Base-by-base conservation (phyloP, 805 yeast species). In the Grigorovia jiainica region DNA sequence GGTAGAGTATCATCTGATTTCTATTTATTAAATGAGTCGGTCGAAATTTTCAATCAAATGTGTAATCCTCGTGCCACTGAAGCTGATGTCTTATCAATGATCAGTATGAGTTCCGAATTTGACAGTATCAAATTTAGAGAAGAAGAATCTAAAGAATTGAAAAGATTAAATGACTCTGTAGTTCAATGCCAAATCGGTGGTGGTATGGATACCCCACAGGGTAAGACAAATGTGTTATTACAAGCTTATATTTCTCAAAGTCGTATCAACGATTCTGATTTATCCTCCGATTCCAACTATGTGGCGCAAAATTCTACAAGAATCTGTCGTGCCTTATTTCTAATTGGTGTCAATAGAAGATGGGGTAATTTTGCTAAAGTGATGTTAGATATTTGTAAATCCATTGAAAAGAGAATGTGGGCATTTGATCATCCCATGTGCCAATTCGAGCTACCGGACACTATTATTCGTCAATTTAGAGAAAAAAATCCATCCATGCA, bases 1-100 rank as follows among this genome's bases (percentile, higher is more conserved):
- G 99, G 99, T 6, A 73, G 98, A 55, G 78, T 90, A 34, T 95
- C 98, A 0, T 86, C 96, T 2, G 98, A 92, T 49, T 92, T 89
- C 57, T 92, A 92, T 55, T 66, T 92, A 40, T 64, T 89, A 45
- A 82, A 83, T 57, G 86, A 84, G 49, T 78, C 94, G 23, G 79
- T 94, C 32, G 97, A 92, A 57, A 75, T 87, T 2, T 90, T 92
- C 67, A 90, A 87, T 57, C 82, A 80, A 51, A 74, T 84, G 75
- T 72, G 87, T 61, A 82, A 75, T 45, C 92, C 97, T 2, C 62
- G 71, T 16, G 95, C 96, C 1, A 78, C 95, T 0, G 97, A 87
- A 53, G 96, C 97, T 0, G 97, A 87, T 61, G 80, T 89, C 1
- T 61, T 92, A 16, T 79, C 95, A 0, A 80, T 89, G 75, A 76